Conservation (phyloP, 345 rosid genomes). For the Eucalyptus albens region DNA sequence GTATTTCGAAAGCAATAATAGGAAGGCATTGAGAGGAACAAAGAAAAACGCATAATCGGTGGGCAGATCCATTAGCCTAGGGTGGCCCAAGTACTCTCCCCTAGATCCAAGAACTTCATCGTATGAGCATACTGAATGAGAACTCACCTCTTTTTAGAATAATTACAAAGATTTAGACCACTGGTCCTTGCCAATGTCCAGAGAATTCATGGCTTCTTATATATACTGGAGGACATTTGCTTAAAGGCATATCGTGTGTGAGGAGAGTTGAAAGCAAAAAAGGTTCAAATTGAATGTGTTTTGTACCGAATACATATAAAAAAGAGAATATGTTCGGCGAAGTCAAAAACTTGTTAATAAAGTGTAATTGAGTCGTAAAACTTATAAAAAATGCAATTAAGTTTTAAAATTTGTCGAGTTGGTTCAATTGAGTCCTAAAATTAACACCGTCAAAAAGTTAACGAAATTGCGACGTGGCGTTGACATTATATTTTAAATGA, state of each 20-base stretch:
- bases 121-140: neutral
- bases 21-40: neutral
- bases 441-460: too few relatives aligned
- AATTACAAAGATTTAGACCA: neutral
- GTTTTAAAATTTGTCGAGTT: too few relatives aligned
- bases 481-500: too few relatives aligned
- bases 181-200: neutral
- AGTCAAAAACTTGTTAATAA: accelerated
- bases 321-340: too few relatives aligned
- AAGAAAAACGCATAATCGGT: neutral
- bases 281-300: neutral
- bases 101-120: neutral
- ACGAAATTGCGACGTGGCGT: too few relatives aligned
- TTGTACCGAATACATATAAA: too few relatives aligned
- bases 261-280: neutral
- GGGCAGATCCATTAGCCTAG: too few relatives aligned
- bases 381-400: too few relatives aligned
- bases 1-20: neutral
- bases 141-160: neutral
- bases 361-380: too few relatives aligned
- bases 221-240: neutral
- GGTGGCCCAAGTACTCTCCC: neutral
- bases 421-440: too few relatives aligned
- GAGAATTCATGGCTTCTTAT: neutral
- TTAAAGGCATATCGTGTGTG: neutral